Base-by-base conservation (phyloP, 257 asterid genomes). In the Ilex aquifolium region DNA sequence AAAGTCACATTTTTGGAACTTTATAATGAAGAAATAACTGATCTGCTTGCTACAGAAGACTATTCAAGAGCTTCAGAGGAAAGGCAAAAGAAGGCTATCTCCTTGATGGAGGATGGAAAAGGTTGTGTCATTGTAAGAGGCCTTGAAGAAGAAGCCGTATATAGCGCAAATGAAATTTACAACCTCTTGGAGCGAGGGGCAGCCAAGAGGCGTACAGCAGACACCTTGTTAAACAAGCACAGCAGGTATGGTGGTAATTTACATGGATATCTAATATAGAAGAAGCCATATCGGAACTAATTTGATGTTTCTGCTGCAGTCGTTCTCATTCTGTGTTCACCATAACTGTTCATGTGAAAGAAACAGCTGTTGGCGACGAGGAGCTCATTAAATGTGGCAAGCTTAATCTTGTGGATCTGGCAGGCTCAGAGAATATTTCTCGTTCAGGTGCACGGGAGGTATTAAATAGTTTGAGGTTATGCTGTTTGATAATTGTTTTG, bases 381-480 rank as follows among this genome's bases (percentile, higher is more conserved):
- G 96, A 89, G 72, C 86, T 89, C 62, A 84, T 89, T 49, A 89
- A 89, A 71, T 89, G 93, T 21, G 95, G 95, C 62, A 89, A 89
- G 85, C 88, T 89, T 56, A 89, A 89, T 78, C 95, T 89, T 77
- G 95, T 89, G 71, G 95, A 89, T 79, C 74, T 89, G 76, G 95
- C 95, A 21, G 96, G 96, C 64, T 89, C 95, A 59, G 95, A 89
- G 77, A 89, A 89, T 73, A 89, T 89, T 56, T 74, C 74, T 64
- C 87, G 96, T 42, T 88, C 93, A 44, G 96, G 96, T 62, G 87
- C 90, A 51, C 82, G 93, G 56, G 96, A 88, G 95, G 96, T 88
- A 74, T 44, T 65, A 16, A 63, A 62, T 53, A 14, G 11, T 17
- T 53, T 36, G 1, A 36, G 42, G 5, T 36, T 36, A 36, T 36